Evolutionary conservation across 164 flowering plant genomes (phyloP), one percentile per base, ranked within the genome.

Genomic region (Akebia trifoliata): DNA sequence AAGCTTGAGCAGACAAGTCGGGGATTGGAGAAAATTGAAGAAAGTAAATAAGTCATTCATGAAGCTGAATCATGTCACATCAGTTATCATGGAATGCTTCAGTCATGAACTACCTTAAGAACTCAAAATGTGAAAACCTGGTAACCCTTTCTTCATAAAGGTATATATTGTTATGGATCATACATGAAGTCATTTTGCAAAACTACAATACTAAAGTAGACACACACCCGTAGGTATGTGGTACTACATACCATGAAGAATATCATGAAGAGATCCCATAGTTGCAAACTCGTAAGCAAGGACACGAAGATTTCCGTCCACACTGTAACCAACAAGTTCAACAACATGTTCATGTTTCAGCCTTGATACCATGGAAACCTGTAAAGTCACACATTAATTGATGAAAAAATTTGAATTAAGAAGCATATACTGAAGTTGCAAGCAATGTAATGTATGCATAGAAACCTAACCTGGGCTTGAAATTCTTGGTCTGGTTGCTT

Each of bases 291-390:
- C n/a, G n/a, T n/a, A 86, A 18, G 86, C 89, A 53, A 89, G 84
- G 38, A 84, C 71, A 24, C 96, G 90, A 8, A 77, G 79, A 68
- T 25, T 75, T 48, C 94, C 94, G 68, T 86, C 96, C 46, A 86
- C 85, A 68, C 81, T 84, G 61, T 88, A 88, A 40, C 96, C 89
- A 42, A 84, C 68, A 69, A 88, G 63, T 57, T 77, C 81, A 36
- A 86, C 87, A 70, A 86, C 80, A 60, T 89, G 81, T 8, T 81
- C 94, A 73, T 89, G 87, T 64, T 81, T 86, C 49, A 89, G 74
- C 70, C 94, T 78, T 24, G 96, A 89, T 22, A 84, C 96, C 91
- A 78, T 79, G 40, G 96, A 86, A 54, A 89, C 87, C 96, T 89
- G 79, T 17, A 56, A 70, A 32, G 10, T 10, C 31, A 39, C 26